Conservation (phyloP, 2,329 filamentous ascomycete species). For the Colletotrichum sp. region DNA sequence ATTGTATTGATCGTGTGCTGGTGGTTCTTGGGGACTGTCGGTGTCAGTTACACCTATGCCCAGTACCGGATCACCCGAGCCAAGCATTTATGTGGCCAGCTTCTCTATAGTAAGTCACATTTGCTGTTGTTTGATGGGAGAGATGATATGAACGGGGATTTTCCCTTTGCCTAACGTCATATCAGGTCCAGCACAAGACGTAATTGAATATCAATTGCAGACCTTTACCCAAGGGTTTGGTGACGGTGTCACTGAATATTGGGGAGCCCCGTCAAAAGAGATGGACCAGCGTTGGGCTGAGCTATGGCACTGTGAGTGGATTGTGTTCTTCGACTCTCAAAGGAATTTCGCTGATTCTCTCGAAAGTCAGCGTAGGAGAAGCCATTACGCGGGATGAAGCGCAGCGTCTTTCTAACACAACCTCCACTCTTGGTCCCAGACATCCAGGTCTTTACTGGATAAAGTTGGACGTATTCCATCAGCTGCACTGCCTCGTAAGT, state of each 20-base stretch:
- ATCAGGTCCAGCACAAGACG: neutral
- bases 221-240: neutral
- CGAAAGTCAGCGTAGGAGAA: neutral
- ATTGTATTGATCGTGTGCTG: neutral
- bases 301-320: neutral
- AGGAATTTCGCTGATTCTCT: neutral
- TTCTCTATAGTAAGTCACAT: neutral
- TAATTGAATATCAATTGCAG: neutral
- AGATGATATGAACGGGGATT: neutral
- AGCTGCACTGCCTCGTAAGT: neutral
- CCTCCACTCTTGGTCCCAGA: neutral
- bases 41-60: neutral
- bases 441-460: neutral
- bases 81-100: neutral
- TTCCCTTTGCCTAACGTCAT: neutral
- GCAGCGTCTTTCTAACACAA: neutral
- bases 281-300: neutral
- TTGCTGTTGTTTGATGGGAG: neutral
- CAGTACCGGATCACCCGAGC: neutral
- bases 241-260: neutral
- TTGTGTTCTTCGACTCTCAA: neutral
- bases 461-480: neutral
- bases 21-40: neutral
- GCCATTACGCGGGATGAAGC: neutral
- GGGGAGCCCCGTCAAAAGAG: neutral